Evolutionary conservation across 169 alveolate species (phyloP).

Genomic region (Plasmodium reichenowi): DNA sequence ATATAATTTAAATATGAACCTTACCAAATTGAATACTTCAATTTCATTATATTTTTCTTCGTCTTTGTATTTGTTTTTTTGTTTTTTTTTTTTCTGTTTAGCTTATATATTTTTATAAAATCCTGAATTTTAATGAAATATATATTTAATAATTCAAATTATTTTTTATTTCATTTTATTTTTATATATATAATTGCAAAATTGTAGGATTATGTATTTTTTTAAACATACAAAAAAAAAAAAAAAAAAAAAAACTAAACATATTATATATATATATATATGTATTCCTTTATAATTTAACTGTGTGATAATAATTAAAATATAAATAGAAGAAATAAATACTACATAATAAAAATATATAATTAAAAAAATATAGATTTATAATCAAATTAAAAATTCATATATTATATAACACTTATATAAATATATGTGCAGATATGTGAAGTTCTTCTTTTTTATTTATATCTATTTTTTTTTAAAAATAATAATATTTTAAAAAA

Average conservation of each 20-base stretch:
- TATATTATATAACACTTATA: too few species aligned
- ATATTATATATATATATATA: neutral
- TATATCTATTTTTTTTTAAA: constrained; percentile 16
- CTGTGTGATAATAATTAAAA: too few species aligned
- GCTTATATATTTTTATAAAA: neutral
- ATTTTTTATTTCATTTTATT: neutral
- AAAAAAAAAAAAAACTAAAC: neutral
- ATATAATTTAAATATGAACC: too few species aligned
- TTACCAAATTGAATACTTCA: too few species aligned
- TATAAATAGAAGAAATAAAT: too few species aligned
- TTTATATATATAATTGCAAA: constrained; percentile 3
- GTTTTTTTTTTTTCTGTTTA: neutral
- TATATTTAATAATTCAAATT: neutral
- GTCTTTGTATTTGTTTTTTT: neutral
- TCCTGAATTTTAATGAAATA: neutral
- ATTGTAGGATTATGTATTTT: constrained; percentile 1
- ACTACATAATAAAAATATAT: too few species aligned
- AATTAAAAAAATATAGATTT: too few species aligned
- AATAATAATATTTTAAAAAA: constrained; percentile 78
- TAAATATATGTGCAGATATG: neutral
- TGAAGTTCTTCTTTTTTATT: neutral
- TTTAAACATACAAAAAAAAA: neutral
- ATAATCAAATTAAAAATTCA: too few species aligned
- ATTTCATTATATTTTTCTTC: neutral
- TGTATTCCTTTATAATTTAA: neutral